Conservation (phyloP, 2,329 filamentous ascomycete genomes). For the Aspergillus sp. region DNA sequence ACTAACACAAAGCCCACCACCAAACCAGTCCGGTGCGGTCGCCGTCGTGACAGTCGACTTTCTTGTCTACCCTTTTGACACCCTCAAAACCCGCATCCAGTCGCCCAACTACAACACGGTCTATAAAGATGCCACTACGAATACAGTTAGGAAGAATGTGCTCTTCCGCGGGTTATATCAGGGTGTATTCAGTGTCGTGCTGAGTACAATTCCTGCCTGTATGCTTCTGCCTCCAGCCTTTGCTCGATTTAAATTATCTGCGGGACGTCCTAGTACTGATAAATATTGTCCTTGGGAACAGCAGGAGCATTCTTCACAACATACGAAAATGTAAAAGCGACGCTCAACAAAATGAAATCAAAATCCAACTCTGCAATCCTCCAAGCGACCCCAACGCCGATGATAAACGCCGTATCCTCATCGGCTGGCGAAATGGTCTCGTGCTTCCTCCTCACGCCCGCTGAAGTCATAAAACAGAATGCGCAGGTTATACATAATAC, state of each 20-base stretch:
- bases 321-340: conserved; percentile 73
- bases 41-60: conserved; percentile 86
- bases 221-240: conserved; percentile 13
- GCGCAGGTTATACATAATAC: conserved; percentile 70
- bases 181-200: conserved; percentile 78
- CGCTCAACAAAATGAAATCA: conserved; percentile 50
- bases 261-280: background rate
- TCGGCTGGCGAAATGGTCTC: conserved; percentile 78
- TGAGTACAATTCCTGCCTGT: conserved; percentile 88
- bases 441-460: conserved; percentile 82
- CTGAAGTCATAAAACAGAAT: conserved; percentile 91
- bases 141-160: conserved; percentile 54
- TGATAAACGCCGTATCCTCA: conserved; percentile 73
- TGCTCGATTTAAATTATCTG: background rate
- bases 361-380: background rate
- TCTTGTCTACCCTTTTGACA: conserved; percentile 84
- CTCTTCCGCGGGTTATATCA: conserved; percentile 79
- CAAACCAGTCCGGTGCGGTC: conserved; percentile 70
- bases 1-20: background rate
- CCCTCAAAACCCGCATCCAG: conserved; percentile 82
- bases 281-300: conserved; percentile 27
- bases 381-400: conserved; percentile 60
- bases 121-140: conserved; percentile 60
- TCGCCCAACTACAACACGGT: conserved; percentile 71
- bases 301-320: conserved; percentile 88